Conservation (phyloP, 768 basidiomycete genomes). For the Russula sp. region DNA sequence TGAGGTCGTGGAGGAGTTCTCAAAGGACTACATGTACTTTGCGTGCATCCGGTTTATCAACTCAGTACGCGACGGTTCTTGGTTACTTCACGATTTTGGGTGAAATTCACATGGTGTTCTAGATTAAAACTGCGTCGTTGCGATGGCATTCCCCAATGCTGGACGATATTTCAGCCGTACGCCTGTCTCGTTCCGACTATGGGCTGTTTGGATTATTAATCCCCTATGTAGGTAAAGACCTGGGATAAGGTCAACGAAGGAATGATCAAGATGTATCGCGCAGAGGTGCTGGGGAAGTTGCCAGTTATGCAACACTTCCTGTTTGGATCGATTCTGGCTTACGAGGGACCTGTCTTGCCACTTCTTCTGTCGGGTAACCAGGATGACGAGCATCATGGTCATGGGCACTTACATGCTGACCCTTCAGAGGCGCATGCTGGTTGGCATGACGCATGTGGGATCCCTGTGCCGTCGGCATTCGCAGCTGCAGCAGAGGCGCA, state of each 20-base stretch:
- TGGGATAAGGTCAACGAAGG: slow-evolving; percentile 97
- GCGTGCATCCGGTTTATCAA: slow-evolving; percentile 96
- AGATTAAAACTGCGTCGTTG: slow-evolving; percentile 95
- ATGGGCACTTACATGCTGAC: slow-evolving; percentile 46
- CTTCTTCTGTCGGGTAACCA: slow-evolving; percentile 30
- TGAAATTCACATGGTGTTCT: not conserved
- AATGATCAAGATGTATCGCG: slow-evolving; percentile 97
- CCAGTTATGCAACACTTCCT: slow-evolving; percentile 96
- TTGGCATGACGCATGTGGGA: slow-evolving; percentile 93
- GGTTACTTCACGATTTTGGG: not conserved
- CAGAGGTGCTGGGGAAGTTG: slow-evolving; percentile 92
- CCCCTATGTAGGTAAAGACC: slow-evolving; percentile 58
- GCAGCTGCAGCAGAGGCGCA: slow-evolving; percentile 61
- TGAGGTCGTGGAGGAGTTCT: slow-evolving; percentile 89
- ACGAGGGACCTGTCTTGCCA: slow-evolving; percentile 56
- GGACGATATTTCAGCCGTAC: slow-evolving; percentile 88
- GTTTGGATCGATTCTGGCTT: slow-evolving; percentile 78
- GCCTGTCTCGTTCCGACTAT: slow-evolving; percentile 23
- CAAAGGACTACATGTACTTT: slow-evolving; percentile 94
- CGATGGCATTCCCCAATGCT: slow-evolving; percentile 99
- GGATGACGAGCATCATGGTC: slow-evolving; percentile 48
- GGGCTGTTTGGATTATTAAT: too few species aligned
- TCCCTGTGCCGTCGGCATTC: slow-evolving; percentile 79
- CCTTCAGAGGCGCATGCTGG: slow-evolving; percentile 52
- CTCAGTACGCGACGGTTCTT: slow-evolving; percentile 52